A percentile compares a stretch with the other conserved stretches of the same genome.
phyloP scores from a whole-genome alignment of 176 grass and related monocot species.

The Carex kokanica region DNA sequence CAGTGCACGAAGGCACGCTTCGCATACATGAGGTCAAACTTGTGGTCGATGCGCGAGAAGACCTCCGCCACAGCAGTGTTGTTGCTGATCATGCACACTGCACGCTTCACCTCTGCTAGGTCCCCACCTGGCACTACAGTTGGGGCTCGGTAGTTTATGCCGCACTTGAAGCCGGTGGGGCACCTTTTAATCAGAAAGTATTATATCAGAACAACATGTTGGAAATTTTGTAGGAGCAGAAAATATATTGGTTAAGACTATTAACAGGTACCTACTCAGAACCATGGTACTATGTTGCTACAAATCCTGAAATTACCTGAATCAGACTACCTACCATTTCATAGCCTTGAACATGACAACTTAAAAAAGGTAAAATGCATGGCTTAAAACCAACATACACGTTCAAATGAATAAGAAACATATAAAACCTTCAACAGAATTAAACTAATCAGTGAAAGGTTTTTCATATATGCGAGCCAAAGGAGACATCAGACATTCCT shows the following conservation, averaged over 20 bases:
- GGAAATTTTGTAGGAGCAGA: neutral
- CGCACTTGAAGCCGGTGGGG: conserved; percentile 83
- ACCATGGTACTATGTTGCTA: neutral
- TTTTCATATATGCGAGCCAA: neutral
- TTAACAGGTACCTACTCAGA: too few species aligned
- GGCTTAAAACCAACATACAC: neutral
- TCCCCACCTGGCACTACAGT: conserved; percentile 67
- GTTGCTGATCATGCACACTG: conserved; percentile 93
- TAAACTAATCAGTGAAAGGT: neutral
- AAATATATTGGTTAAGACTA: too few species aligned
- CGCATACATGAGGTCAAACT: conserved; percentile 82
- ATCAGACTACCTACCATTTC: neutral
- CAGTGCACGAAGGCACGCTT: conserved; percentile 81
- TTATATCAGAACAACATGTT: neutral
- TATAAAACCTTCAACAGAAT: neutral
- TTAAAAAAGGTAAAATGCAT: neutral
- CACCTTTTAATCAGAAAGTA: conserved; percentile 40
- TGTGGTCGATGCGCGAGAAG: conserved; percentile 67
- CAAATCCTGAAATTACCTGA: neutral
- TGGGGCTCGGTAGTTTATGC: conserved; percentile 82
- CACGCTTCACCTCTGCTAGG: conserved; percentile 64
- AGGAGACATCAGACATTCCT: neutral
- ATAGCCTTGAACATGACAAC: neutral
- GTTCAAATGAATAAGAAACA: neutral
- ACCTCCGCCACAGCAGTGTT: conserved; percentile 78